These are phyloP conservation scores for Venturia oleaginea DNA, from an alignment of 2,329 filamentous ascomycete genomes.

Conservation along the genomic window DNA sequence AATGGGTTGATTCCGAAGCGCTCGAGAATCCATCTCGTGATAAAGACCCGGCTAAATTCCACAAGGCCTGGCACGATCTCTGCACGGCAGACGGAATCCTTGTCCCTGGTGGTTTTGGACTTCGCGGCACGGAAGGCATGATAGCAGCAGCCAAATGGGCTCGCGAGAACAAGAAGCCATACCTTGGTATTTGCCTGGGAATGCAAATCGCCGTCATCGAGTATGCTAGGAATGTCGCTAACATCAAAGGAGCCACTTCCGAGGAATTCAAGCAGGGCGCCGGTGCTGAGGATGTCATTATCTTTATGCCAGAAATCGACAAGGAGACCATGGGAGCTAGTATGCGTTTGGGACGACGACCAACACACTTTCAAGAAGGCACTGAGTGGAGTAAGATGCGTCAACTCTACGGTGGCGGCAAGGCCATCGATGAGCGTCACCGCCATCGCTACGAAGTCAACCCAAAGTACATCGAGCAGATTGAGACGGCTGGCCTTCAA, in stretches of 20 bases:
- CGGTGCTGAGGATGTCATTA: slow-evolving; percentile 57
- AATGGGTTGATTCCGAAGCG: slow-evolving; percentile 77
- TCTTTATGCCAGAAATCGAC: slow-evolving; percentile 88
- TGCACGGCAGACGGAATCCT: slow-evolving; percentile 61
- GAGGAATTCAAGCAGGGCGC: slow-evolving; percentile 47
- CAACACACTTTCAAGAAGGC: slow-evolving; percentile 64
- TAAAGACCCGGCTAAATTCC: slow-evolving; percentile 60
- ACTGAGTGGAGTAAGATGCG: slow-evolving; percentile 74
- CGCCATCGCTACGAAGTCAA: slow-evolving; percentile 89
- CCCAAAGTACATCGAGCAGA: slow-evolving; percentile 59
- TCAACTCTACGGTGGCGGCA: slow-evolving; percentile 55
- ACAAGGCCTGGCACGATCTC: slow-evolving; percentile 78
- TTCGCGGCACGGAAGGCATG: slow-evolving; percentile 82
- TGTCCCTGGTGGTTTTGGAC: slow-evolving; percentile 72
- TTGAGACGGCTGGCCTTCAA: slow-evolving; percentile 60
- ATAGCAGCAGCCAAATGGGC: slow-evolving; percentile 80
- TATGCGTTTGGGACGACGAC: slow-evolving; percentile 72
- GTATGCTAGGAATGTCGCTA: slow-evolving; percentile 67
- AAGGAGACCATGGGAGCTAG: slow-evolving; percentile 72
- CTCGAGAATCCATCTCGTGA: slow-evolving; percentile 60
- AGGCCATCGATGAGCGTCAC: slow-evolving; percentile 58
- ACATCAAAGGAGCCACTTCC: slow-evolving; percentile 47
- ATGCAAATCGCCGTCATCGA: slow-evolving; percentile 93
- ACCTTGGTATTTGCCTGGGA: slow-evolving; percentile 81
- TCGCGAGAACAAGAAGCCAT: slow-evolving; percentile 69